Evolutionary conservation across 1,284 basidiomycete genomes (phyloP), one percentile per base, ranked within the genome.

Genomic region (Vanrija pseudolonga): DNA sequence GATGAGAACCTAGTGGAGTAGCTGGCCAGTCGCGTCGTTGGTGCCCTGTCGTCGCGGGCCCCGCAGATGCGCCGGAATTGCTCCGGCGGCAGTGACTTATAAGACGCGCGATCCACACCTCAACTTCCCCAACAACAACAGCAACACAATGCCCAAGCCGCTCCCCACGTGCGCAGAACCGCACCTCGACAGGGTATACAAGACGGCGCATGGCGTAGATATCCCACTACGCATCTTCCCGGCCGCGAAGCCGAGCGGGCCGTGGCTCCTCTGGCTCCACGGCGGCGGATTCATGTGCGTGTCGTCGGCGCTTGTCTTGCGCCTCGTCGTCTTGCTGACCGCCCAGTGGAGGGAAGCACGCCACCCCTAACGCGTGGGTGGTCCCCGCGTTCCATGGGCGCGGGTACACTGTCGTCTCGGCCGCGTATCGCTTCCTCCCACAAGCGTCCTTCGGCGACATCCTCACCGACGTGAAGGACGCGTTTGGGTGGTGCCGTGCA

Each of bases 211-310:
- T n/a, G 64, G 60, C 15, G 62, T 69, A 11, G 46, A 56, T 40
- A 22, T 69, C 12, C 60, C 64, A 6, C 39, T 68, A 3, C 51
- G 67, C 11, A 38, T 69, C 3, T 69, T 63, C 57, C 64, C 64
- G 3, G 54, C 61, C 11, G 18, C 42, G 2, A 37, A 15, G 3
- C 41, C 41, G 2, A 12, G 15, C 4, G 20, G 40, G 14, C 64
- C 60, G 19, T 68, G 61, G 60, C 43, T 69, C 17, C 52, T 68
- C 17, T 69, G 67, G 67, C 59, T 63, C 20, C 67, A 69, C 51
- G 67, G 67, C 14, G 67, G 67, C 8, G 44, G 37, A 0, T 37
- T 50, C 18, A 44, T 48, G 50, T 38, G 20, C n/a, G 51, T 48
- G 6, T n/a, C n/a, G n/a, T n/a, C n/a, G n/a, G n/a, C 18, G 17